Evolutionary conservation across 139 green algal species (phyloP).

Genomic region (Pycnococcus provasolii): DNA sequence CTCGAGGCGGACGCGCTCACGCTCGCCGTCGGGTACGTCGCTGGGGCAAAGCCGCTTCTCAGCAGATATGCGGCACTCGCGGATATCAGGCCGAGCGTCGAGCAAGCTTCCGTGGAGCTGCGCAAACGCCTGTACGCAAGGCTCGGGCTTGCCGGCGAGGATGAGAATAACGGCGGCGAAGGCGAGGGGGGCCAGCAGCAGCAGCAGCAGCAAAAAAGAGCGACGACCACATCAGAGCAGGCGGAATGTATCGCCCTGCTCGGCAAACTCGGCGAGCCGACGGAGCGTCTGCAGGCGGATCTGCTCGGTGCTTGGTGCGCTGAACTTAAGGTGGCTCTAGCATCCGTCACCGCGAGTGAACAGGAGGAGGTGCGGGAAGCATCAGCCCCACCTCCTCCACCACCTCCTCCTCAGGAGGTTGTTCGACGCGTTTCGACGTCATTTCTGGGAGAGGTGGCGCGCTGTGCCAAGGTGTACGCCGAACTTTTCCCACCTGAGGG

Average conservation of each 20-base stretch:
- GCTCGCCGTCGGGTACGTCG: slow-evolving; percentile 57
- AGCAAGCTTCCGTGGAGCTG: slow-evolving; percentile 14
- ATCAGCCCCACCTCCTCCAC: neutral
- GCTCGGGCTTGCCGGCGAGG: neutral
- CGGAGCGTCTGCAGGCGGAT: neutral
- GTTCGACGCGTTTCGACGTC: neutral
- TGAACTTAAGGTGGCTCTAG: neutral
- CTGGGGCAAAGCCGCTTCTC: slow-evolving; percentile 59
- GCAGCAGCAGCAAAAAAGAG: neutral
- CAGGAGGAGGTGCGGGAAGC: neutral
- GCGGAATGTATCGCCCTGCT: too few species aligned
- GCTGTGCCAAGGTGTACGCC: neutral
- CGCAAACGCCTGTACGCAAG: neutral
- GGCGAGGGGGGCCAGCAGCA: neutral
- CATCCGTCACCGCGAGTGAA: neutral
- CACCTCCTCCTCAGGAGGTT: neutral
- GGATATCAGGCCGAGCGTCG: slow-evolving; percentile 24
- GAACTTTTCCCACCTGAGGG: neutral
- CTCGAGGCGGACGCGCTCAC: slow-evolving; percentile 54
- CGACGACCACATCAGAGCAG: neutral
- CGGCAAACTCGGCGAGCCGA: neutral
- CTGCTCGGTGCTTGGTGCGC: neutral
- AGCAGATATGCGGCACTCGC: slow-evolving; percentile 41
- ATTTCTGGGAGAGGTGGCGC: neutral
- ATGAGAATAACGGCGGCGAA: neutral